These are phyloP conservation scores for Fusarium setosum DNA, from an alignment of 2,329 filamentous ascomycete genomes.

Conservation along the genomic window DNA sequence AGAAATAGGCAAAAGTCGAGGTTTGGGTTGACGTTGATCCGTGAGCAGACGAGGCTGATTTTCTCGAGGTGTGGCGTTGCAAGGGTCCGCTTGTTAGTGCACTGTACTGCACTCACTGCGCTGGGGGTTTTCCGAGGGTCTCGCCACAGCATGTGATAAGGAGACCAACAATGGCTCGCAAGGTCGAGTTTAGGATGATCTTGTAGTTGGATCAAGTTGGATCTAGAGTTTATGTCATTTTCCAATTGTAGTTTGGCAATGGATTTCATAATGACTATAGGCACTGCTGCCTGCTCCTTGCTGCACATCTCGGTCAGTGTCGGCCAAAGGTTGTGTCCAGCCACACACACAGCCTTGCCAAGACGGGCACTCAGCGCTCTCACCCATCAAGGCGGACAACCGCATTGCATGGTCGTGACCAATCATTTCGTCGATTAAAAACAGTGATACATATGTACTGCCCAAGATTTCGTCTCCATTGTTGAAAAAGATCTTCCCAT, in stretches of 20 bases:
- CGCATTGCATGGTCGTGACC: constrained; percentile 21
- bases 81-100: constrained; percentile 1
- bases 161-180: not conserved
- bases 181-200: not conserved
- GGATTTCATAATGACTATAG: no score
- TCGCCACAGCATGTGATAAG: not conserved
- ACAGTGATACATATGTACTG: constrained; percentile 42
- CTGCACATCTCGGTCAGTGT: not conserved
- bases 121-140: not conserved
- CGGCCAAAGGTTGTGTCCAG: not conserved
- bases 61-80: constrained; percentile 28
- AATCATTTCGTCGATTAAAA: constrained; percentile 35
- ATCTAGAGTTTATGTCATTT: no score
- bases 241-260: no score
- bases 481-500: constrained; percentile 27
- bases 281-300: not conserved
- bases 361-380: not conserved
- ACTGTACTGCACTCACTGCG: not conserved
- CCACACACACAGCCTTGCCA: constrained; percentile 6
- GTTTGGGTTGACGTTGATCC: constrained; percentile 40
- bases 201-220: not conserved
- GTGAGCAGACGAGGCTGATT: constrained; percentile 37
- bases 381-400: not conserved
- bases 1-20: constrained; percentile 16
- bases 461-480: constrained; percentile 27